These are phyloP conservation scores for Aspergillus asperescens DNA, from an alignment of 495 filamentous ascomycete species.

Conservation along the genomic window DNA sequence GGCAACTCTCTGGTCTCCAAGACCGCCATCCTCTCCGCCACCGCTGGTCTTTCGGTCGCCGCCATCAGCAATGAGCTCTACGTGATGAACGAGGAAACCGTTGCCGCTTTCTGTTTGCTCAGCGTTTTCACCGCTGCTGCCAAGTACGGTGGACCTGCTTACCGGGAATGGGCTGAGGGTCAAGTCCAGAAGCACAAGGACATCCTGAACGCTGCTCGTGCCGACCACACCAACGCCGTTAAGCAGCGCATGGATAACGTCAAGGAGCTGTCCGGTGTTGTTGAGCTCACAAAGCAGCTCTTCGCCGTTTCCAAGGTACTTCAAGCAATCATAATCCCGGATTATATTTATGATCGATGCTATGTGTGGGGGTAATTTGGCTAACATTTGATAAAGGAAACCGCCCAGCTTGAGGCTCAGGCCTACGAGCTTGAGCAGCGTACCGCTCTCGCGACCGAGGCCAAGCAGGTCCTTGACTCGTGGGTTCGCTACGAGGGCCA, in stretches of 20 bases:
- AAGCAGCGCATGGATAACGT: slow-evolving; percentile 90
- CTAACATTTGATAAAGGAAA: slow-evolving; percentile 63
- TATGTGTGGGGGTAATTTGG: slow-evolving; percentile 2
- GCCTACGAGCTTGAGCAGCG: slow-evolving; percentile 95
- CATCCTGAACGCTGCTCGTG: slow-evolving; percentile 87
- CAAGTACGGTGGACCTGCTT: slow-evolving; percentile 88
- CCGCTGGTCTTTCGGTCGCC: slow-evolving; percentile 82
- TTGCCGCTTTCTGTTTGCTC: slow-evolving; percentile 82
- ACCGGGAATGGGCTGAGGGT: slow-evolving; percentile 82
- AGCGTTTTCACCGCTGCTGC: slow-evolving; percentile 83
- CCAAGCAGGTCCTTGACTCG: slow-evolving; percentile 90
- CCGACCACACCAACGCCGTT: slow-evolving; percentile 92
- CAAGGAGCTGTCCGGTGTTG: slow-evolving; percentile 83
- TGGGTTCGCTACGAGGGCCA: slow-evolving; percentile 98
- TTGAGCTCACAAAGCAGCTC: slow-evolving; percentile 92
- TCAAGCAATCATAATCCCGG: too few relatives aligned
- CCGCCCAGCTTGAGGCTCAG: slow-evolving; percentile 88
- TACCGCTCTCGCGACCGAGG: slow-evolving; percentile 82
- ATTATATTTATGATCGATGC: neutral
- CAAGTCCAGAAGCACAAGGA: slow-evolving; percentile 84
- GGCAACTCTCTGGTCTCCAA: slow-evolving; percentile 84
- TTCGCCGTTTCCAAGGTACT: slow-evolving; percentile 96
- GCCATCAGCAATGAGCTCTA: slow-evolving; percentile 99
- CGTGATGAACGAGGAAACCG: slow-evolving; percentile 95
- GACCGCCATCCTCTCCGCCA: slow-evolving; percentile 90